Conservation (phyloP, 768 basidiomycete species). For the Tubosaeta sp. region DNA sequence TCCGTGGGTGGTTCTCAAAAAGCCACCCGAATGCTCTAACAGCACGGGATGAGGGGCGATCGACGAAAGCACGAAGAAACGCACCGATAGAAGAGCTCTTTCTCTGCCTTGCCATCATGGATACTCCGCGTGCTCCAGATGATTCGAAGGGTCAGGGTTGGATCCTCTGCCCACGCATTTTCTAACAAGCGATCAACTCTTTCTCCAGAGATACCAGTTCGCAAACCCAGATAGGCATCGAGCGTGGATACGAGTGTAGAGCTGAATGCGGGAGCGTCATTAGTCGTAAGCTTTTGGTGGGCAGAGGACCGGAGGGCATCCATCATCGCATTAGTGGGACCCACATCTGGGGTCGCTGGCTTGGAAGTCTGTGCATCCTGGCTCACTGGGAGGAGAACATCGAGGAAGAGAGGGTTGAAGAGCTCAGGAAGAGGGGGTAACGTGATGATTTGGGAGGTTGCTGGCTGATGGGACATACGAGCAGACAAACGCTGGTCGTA, state of each 20-base stretch:
- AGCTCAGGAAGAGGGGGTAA: constrained; percentile 59
- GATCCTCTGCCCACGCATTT: constrained; percentile 56
- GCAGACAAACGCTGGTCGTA: neutral
- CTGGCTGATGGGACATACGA: neutral
- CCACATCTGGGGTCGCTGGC: neutral
- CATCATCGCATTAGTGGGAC: constrained; percentile 46
- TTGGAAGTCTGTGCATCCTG: neutral
- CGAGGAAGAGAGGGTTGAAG: constrained; percentile 50
- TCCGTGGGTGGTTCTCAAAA: constrained; percentile 62
- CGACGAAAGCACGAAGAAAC: constrained; percentile 4
- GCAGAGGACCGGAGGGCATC: constrained; percentile 42
- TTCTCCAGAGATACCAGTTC: constrained; percentile 14
- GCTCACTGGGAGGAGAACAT: constrained; percentile 46
- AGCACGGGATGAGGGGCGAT: neutral
- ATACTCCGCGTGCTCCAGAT: constrained; percentile 70
- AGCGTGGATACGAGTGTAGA: constrained; percentile 51
- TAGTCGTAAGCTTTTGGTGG: constrained; percentile 46
- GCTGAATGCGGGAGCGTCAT: constrained; percentile 45
- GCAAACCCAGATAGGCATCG: constrained; percentile 53
- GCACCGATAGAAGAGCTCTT: constrained; percentile 56
- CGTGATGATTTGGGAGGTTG: constrained; percentile 41
- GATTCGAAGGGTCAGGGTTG: constrained; percentile 53
- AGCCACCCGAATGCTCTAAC: constrained; percentile 61
- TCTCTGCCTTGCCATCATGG: constrained; percentile 63
- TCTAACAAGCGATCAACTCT: constrained; percentile 36